A percentile compares a stretch with the other conserved stretches of the same genome.
Evolutionary conservation across 2,329 filamentous ascomycete genomes (phyloP).

Genomic region (Aspergillus pseudotamarii): DNA sequence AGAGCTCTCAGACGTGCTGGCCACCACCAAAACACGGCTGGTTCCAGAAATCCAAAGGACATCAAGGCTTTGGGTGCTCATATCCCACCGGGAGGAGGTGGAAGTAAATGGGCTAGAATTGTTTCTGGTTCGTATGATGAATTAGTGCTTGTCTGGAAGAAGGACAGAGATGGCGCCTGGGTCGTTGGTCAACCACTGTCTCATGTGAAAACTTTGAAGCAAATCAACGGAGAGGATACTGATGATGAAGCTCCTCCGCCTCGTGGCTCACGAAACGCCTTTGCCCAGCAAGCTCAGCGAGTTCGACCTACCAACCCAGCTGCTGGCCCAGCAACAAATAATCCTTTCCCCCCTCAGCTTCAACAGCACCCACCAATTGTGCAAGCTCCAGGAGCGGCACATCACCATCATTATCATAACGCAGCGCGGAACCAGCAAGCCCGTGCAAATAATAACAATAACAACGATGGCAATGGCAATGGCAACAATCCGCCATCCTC

Average conservation of each 20-base stretch:
- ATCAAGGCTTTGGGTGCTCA: constrained; percentile 78
- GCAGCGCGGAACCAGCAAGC: background rate
- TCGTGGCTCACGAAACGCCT: constrained; percentile 11
- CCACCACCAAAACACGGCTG: constrained; percentile 63
- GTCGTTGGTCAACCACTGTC: constrained; percentile 70
- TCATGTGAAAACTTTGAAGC: background rate
- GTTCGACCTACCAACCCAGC: background rate
- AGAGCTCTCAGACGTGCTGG: constrained; percentile 56
- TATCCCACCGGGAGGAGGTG: constrained; percentile 86
- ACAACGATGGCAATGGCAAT: background rate
- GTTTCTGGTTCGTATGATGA: constrained; percentile 97
- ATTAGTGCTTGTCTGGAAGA: constrained; percentile 92
- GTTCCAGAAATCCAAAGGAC: constrained; percentile 73
- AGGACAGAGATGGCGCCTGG: constrained; percentile 84
- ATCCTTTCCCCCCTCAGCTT: background rate
- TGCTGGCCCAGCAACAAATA: background rate
- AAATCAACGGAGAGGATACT: background rate
- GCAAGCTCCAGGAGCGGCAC: background rate
- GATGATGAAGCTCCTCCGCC: background rate
- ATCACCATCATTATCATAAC: background rate
- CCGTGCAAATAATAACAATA: background rate
- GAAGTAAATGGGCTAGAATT: constrained; percentile 87
- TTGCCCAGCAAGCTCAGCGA: constrained; percentile 14
- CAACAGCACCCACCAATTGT: background rate
- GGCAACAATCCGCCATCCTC: constrained; percentile 44